Conservation (phyloP, 208 protist genomes). For the Trypanosoma scelopori region DNA sequence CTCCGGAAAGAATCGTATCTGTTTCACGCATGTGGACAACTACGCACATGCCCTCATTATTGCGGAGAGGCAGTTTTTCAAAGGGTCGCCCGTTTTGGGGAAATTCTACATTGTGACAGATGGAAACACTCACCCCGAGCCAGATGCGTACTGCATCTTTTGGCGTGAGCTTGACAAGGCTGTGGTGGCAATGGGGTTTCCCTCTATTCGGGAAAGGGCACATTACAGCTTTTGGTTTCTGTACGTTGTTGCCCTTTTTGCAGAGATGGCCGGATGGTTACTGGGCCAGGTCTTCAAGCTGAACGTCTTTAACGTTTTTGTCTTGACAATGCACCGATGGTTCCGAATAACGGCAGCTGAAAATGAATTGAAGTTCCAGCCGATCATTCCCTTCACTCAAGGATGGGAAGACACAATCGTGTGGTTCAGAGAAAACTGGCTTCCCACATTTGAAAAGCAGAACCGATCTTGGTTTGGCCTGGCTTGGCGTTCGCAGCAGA, state of each 20-base stretch:
- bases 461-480: constrained; percentile 75
- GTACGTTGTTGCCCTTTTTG: constrained; percentile 78
- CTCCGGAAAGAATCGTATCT: constrained; percentile 92
- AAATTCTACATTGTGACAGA: constrained; percentile 97
- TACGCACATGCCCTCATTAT: constrained; percentile 95
- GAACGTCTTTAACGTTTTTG: constrained; percentile 93
- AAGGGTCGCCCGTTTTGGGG: constrained; percentile 86
- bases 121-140: constrained; percentile 88
- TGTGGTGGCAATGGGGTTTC: constrained; percentile 86
- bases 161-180: constrained; percentile 93
- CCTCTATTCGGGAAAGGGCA: constrained; percentile 72
- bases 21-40: constrained; percentile 96
- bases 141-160: constrained; percentile 88
- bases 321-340: constrained; percentile 95
- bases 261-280: constrained; percentile 71
- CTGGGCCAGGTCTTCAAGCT: constrained; percentile 87
- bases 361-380: constrained; percentile 81
- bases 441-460: constrained; percentile 77
- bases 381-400: constrained; percentile 86
- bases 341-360: constrained; percentile 91
- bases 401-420: constrained; percentile 89
- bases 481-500: constrained; percentile 76
- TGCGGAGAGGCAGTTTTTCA: constrained; percentile 87
- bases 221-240: constrained; percentile 92
- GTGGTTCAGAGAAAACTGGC: constrained; percentile 91